A percentile compares a stretch with the other conserved stretches of the same genome.
These are phyloP conservation scores for Candida freyschussii DNA, from an alignment of 1,139 yeast species.

Conservation along the genomic window DNA sequence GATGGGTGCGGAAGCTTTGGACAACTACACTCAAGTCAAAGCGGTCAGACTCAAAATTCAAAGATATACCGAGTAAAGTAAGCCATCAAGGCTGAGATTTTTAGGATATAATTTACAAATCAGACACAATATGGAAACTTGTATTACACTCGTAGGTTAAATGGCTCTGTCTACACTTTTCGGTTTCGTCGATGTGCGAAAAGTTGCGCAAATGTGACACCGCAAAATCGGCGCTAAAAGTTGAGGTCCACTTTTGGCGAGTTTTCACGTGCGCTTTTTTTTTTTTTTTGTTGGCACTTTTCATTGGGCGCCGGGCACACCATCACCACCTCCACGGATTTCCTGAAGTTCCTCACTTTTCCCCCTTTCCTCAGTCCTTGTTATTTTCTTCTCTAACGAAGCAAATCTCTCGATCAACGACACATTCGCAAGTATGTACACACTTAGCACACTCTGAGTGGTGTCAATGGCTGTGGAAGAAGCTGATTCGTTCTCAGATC, in stretches of 20 bases:
- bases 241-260: too few species aligned
- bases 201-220: too few species aligned
- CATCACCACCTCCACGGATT: slow-evolving; percentile 7
- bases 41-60: slow-evolving; percentile 52
- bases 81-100: neutral
- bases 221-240: too few species aligned
- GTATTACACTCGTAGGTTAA: too few species aligned
- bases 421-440: slow-evolving; percentile 6
- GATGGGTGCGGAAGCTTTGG: slow-evolving; percentile 82
- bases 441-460: slow-evolving; percentile 6
- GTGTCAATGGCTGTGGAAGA: neutral
- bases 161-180: too few species aligned
- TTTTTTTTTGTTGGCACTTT: slow-evolving; percentile 6
- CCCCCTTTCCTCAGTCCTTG: neutral
- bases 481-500: too few species aligned
- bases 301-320: slow-evolving; percentile 8
- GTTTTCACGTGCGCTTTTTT: slow-evolving; percentile 7
- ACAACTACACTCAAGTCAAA: slow-evolving; percentile 77
- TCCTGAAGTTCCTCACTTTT: too few species aligned
- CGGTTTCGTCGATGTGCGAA: too few species aligned
- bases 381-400: neutral
- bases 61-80: slow-evolving; percentile 8
- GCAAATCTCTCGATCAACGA: neutral
- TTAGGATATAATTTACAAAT: too few species aligned
- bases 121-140: too few species aligned